phyloP scores from a whole-genome alignment of 345 rosid species.

The Pelargonium nanum region DNA sequence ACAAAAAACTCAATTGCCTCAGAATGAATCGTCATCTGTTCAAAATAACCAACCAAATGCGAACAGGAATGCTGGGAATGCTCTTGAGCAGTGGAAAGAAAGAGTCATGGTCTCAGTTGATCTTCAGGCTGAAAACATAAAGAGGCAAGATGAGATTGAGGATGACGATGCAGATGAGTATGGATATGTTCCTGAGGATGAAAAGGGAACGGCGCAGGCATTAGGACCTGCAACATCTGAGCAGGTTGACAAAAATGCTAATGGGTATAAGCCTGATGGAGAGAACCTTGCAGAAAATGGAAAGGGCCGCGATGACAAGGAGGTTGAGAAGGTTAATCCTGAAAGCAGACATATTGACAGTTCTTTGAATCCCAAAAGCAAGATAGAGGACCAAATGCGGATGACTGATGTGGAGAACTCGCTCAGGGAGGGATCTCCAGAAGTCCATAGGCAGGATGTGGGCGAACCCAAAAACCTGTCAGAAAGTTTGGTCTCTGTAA shows the following conservation, averaged over 20 bases:
- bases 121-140: slow-evolving; percentile 37
- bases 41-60: slow-evolving; percentile 58
- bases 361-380: slow-evolving; percentile 21
- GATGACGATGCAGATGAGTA: slow-evolving; percentile 67
- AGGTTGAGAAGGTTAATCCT: slow-evolving; percentile 39
- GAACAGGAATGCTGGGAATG: slow-evolving; percentile 75
- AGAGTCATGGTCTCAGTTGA: slow-evolving; percentile 63
- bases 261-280: slow-evolving; percentile 33
- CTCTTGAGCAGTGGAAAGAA: slow-evolving; percentile 89
- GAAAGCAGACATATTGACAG: slow-evolving; percentile 30
- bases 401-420: slow-evolving; percentile 28
- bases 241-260: slow-evolving; percentile 50
- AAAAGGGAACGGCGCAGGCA: slow-evolving; percentile 73
- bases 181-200: slow-evolving; percentile 61
- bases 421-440: slow-evolving; percentile 23
- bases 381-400: slow-evolving; percentile 29
- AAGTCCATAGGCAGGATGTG: slow-evolving; percentile 20
- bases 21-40: slow-evolving; percentile 31
- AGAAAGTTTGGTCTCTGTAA: slow-evolving; percentile 45
- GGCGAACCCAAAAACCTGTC: slow-evolving; percentile 23
- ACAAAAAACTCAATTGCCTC: slow-evolving; percentile 29
- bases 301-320: slow-evolving; percentile 51
- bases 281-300: slow-evolving; percentile 27
- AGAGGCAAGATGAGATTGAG: slow-evolving; percentile 46
- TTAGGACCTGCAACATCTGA: slow-evolving; percentile 84